Conservation (phyloP, 306 rosid species). For the Quercus ilex region DNA sequence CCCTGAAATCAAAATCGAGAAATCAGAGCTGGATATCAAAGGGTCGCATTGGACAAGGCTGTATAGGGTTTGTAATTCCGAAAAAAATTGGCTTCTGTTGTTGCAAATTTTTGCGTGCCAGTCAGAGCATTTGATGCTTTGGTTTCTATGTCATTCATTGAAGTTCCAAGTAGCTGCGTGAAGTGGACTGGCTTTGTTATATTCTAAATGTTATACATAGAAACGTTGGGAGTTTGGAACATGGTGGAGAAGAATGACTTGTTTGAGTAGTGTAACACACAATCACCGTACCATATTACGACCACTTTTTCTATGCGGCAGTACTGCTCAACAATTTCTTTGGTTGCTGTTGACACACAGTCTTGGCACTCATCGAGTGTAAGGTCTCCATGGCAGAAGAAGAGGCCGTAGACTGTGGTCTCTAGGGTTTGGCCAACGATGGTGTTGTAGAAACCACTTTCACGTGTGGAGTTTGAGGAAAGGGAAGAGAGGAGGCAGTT, state of each 20-base stretch:
- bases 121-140: not conserved
- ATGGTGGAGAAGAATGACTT: slow-evolving; percentile 3
- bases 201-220: accelerated
- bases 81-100: not conserved
- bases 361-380: too few relatives aligned
- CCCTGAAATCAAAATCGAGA: too few relatives aligned
- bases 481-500: too few relatives aligned
- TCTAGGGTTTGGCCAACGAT: too few relatives aligned
- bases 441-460: too few relatives aligned
- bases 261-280: slow-evolving; percentile 34
- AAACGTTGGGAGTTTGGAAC: accelerated
- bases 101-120: not conserved
- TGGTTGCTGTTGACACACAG: too few relatives aligned
- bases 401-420: too few relatives aligned
- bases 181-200: not conserved
- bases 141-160: not conserved
- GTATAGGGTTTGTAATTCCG: not conserved
- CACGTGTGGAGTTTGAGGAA: too few relatives aligned
- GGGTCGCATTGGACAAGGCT: slow-evolving; percentile 36
- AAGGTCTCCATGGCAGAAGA: too few relatives aligned
- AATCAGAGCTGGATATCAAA: slow-evolving; percentile 8
- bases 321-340: too few relatives aligned
- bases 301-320: too few relatives aligned
- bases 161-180: not conserved
- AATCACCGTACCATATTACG: slow-evolving; percentile 25